These are phyloP conservation scores for Haplographium delicatum DNA, from an alignment of 495 filamentous ascomycete genomes.

Conservation along the genomic window DNA sequence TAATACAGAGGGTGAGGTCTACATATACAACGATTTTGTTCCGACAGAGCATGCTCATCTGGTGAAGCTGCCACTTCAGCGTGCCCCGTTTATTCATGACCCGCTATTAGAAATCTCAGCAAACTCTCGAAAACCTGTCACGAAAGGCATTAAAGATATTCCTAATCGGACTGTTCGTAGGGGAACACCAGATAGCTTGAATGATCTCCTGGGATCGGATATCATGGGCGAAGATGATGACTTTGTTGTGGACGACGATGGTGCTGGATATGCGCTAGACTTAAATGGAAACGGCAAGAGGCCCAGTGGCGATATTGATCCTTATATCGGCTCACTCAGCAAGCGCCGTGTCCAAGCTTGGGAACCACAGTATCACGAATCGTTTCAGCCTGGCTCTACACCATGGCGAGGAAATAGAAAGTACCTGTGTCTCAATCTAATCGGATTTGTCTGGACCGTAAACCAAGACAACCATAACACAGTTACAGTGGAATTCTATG, in stretches of 20 bases:
- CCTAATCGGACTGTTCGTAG: constrained; percentile 30
- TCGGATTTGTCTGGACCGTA: constrained; percentile 94
- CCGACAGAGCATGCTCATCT: constrained; percentile 56
- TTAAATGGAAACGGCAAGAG: constrained; percentile 67
- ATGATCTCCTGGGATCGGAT: constrained; percentile 47
- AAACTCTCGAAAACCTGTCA: constrained; percentile 51
- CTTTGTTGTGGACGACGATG: constrained; percentile 93
- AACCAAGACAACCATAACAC: constrained; percentile 93
- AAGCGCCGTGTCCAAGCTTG: constrained; percentile 42
- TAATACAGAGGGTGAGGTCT: constrained; percentile 84
- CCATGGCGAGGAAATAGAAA: constrained; percentile 91
- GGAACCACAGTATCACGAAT: constrained; percentile 66
- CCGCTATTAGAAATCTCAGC: constrained; percentile 66
- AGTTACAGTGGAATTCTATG: constrained; percentile 96
- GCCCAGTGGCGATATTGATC: constrained; percentile 39
- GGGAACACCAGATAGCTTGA: constrained; percentile 41
- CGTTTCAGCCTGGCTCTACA: constrained; percentile 91
- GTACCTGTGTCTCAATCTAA: constrained; percentile 89
- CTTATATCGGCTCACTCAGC: constrained; percentile 19
- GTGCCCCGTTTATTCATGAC: constrained; percentile 82
- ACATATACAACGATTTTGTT: constrained; percentile 78
- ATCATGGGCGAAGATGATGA: constrained; percentile 52
- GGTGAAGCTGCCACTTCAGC: constrained; percentile 54
- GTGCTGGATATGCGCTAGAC: constrained; percentile 74
- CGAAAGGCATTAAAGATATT: constrained; percentile 51